These are phyloP conservation scores for Collariella sp. DNA, from an alignment of 495 filamentous ascomycete species.

Conservation along the genomic window DNA sequence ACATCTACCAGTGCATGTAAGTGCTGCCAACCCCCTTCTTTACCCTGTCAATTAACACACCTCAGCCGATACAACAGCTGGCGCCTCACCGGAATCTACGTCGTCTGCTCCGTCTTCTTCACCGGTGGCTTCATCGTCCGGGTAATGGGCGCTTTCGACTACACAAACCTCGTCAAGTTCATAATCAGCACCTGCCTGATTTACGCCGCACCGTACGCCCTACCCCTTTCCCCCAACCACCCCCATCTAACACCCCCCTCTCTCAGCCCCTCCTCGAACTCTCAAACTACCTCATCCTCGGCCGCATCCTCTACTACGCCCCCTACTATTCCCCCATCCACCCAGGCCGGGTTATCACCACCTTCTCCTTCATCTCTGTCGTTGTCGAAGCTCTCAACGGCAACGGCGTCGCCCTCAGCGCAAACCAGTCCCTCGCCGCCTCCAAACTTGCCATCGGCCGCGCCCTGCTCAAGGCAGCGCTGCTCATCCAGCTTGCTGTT, in stretches of 20 bases:
- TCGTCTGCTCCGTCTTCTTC: conserved; percentile 38
- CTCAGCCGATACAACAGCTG: conserved; percentile 43
- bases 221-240: not conserved
- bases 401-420: conserved; percentile 54
- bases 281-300: conserved; percentile 68
- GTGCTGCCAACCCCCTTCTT: conserved; percentile 7
- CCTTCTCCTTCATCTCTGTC: conserved; percentile 58
- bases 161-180: conserved; percentile 46
- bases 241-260: conserved; percentile 4
- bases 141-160: conserved; percentile 50
- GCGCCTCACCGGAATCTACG: conserved; percentile 32
- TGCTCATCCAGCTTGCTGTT: conserved; percentile 60
- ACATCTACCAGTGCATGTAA: conserved; percentile 58
- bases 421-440: conserved; percentile 43
- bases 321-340: conserved; percentile 71
- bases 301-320: conserved; percentile 68
- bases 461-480: conserved; percentile 53
- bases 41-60: conserved; percentile 10
- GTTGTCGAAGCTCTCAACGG: conserved; percentile 60
- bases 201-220: conserved; percentile 52
- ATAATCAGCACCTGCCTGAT: conserved; percentile 55
- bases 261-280: conserved; percentile 58
- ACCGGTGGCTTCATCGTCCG: conserved; percentile 52
- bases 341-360: conserved; percentile 65
- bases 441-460: conserved; percentile 45